These are phyloP conservation scores for Aegilops tauschii DNA, from an alignment of 176 grass and related monocot genomes.

Conservation along the genomic window DNA sequence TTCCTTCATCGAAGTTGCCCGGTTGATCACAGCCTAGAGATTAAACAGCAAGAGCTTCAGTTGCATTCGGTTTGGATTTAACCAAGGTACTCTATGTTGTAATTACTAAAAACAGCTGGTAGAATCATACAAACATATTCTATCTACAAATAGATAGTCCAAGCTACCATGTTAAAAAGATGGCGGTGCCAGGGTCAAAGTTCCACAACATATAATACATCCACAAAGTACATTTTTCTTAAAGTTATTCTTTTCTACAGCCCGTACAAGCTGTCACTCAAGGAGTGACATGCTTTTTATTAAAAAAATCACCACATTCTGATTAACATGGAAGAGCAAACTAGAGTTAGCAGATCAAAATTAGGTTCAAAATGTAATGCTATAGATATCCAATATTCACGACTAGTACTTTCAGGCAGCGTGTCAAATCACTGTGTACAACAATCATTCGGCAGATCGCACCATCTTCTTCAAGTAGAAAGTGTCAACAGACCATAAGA, in stretches of 20 bases:
- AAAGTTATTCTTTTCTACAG: background rate
- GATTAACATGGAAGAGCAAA: background rate
- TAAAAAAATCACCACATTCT: background rate
- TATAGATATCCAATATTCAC: background rate
- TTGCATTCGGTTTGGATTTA: background rate
- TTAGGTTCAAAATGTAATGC: slow-evolving; percentile 1
- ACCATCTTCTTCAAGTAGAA: background rate
- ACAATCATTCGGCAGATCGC: background rate
- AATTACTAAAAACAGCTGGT: background rate
- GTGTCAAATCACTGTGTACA: background rate
- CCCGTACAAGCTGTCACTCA: background rate
- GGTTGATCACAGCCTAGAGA: slow-evolving; percentile 18
- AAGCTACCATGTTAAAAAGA: background rate
- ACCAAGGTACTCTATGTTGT: background rate
- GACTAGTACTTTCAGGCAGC: background rate
- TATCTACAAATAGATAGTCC: background rate
- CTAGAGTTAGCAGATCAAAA: background rate
- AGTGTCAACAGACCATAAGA: background rate
- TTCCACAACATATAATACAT: background rate
- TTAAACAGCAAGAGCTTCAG: background rate
- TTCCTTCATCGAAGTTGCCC: slow-evolving; percentile 42
- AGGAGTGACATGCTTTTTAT: background rate
- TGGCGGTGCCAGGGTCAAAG: background rate
- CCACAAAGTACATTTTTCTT: background rate
- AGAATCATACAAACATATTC: background rate